Base-by-base conservation (phyloP, 2,329 filamentous ascomycete genomes). In the Trichoderma semiorbis region DNA sequence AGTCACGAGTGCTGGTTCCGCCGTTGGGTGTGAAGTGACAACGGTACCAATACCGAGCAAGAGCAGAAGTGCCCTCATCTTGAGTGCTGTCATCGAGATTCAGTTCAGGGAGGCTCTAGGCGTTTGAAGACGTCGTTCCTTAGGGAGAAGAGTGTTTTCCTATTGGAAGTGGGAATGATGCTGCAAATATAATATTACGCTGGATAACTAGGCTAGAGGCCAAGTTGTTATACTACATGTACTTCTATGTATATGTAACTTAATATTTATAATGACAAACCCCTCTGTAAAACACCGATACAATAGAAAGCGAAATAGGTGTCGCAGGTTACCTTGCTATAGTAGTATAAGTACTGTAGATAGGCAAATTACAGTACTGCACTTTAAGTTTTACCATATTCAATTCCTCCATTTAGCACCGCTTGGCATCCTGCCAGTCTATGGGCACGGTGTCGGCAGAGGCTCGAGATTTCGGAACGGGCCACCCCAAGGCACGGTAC, bases 1-100 rank as follows among this genome's bases (percentile, higher is more conserved):
- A 10, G 7, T 26, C 7, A 5, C 14, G 3, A 78, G 76, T 7
- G 72, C 57, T 18, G 74, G 63, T 11, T 73, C 60, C 60, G 77
- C 75, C 4, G 79, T 73, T 3, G 64, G 69, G 18, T 58, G 60
- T 21, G 63, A 60, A 8, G 26, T 16, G 30, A 39, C 63, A 28
- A 74, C 14, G 43, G 28, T 28, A 6, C 26, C 7, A 26, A 66
- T 53, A n/a, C 24, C 63, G 16, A 67, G 5, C 0, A 68, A 28
- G 6, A 72, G 57, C 4, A 72, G 7, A 30, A 7, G 24, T 21
- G 32, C 58, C 21, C 47, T 67, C 53, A 72, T 58, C 5, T 16
- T 72, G 11, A 24, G 30, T 21, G 21, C 18, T 32, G 11, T 24
- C 43, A 26, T 14, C 5, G 28, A 32, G 5, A 10, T 43, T 32